Evolutionary conservation across 352 stramenopile species (phyloP).

Genomic region (Phytopythium montanum): DNA sequence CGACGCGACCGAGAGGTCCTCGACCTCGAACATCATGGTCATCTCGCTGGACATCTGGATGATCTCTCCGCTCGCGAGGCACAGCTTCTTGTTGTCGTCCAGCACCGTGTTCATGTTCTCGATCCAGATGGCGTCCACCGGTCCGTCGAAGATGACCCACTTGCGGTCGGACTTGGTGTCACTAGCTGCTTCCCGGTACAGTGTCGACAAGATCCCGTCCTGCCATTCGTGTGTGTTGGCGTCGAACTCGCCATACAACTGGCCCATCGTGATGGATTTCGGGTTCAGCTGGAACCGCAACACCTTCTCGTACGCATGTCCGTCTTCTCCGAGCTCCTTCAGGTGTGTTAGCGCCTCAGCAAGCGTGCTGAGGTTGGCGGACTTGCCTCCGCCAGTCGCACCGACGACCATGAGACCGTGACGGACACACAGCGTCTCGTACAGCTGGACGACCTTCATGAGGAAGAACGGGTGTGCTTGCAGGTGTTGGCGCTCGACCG

Average conservation of each 20-base stretch:
- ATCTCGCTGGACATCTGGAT: constrained; percentile 95
- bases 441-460: constrained; percentile 94
- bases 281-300: constrained; percentile 92
- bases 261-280: constrained; percentile 94
- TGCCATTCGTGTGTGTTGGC: constrained; percentile 95
- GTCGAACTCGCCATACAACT: constrained; percentile 95
- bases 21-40: constrained; percentile 98
- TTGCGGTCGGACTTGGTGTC: constrained; percentile 90
- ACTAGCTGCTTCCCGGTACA: constrained; percentile 89
- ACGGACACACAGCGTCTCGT: constrained; percentile 93
- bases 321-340: constrained; percentile 62
- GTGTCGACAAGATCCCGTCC: constrained; percentile 93
- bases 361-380: constrained; percentile 87
- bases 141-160: constrained; percentile 95
- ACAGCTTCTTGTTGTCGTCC: constrained; percentile 96
- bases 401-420: constrained; percentile 97
- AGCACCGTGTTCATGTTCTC: constrained; percentile 97
- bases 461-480: constrained; percentile 91
- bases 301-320: constrained; percentile 89
- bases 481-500: constrained; percentile 77
- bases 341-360: constrained; percentile 89
- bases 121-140: constrained; percentile 95
- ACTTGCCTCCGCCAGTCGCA: constrained; percentile 89
- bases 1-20: constrained; percentile 92
- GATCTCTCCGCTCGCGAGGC: constrained; percentile 93